Evolutionary conservation across 495 filamentous ascomycete species (phyloP), one percentile per base, ranked within the genome.

Genomic region (Emericellopsis terricola): DNA sequence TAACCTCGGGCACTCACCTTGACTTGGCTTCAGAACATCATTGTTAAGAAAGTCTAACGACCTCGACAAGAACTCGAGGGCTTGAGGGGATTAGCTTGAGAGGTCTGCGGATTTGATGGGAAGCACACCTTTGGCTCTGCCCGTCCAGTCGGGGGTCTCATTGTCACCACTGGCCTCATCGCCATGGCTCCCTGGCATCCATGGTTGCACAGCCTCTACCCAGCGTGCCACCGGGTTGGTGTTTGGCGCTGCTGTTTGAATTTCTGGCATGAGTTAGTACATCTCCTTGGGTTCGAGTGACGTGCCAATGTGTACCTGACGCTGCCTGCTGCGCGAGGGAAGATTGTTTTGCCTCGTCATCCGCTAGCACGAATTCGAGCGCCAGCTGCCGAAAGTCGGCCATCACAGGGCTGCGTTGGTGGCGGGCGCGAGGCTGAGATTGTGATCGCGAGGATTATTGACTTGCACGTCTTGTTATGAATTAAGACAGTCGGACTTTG

Each of bases 191-290:
- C 33, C 33, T 2, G 33, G 53, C 48, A 65, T 57, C 62, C 62
- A 65, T 37, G 48, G 56, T 28, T 60, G 53, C 27, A 65, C 50
- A 16, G 62, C 64, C 4, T 55, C 52, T 19, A 59, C 60, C 62
- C 60, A 65, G 42, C 55, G 55, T n/a, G 56, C 57, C 10, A 65
- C 47, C 8, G 50, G 39, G 29, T 54, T 33, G 37, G 59, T 51
- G 41, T 44, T 63, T 31, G 56, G 55, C 0, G 50, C 40, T 13
- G 60, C 50, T 30, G 41, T 41, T 42, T 63, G 49, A n/a, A 64
- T 62, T 35, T 53, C 60, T 59, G 18, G 18, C 19, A 38, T 31
- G 19, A 14, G 20, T 33, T n/a, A 15, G 13, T 26, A 6, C 34
- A 16, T 14, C 28, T 2, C 3, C 17, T 6, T n/a, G 8, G 15